Percentiles rank a stretch among this genome's conserved stretches.
These are phyloP conservation scores for Halophytophthora batemanensis DNA, from an alignment of 352 stramenopile species.

Conservation along the genomic window DNA sequence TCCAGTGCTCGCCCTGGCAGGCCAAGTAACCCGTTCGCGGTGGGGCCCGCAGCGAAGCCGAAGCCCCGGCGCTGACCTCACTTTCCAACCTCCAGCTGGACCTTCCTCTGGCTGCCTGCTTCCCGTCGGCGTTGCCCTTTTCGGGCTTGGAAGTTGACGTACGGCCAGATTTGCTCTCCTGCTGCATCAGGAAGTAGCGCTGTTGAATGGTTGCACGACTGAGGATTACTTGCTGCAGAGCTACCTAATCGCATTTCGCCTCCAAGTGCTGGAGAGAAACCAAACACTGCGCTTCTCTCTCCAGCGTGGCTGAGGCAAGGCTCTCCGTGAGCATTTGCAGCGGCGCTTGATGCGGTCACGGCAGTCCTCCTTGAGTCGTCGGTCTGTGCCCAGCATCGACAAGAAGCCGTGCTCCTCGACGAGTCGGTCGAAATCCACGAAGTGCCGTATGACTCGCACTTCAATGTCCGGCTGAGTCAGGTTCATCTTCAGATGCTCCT, in stretches of 20 bases:
- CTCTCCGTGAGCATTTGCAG: slow-evolving; percentile 7
- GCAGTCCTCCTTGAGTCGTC: slow-evolving; percentile 2
- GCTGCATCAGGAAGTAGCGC: slow-evolving; percentile 8
- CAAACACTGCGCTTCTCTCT: slow-evolving; percentile 6
- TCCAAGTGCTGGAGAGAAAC: slow-evolving; percentile 5
- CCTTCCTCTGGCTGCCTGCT: not conserved
- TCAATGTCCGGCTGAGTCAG: slow-evolving; percentile 8
- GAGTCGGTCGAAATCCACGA: slow-evolving; percentile 11
- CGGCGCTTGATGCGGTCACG: slow-evolving; percentile 11
- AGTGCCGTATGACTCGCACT: slow-evolving; percentile 8
- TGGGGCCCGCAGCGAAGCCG: not conserved
- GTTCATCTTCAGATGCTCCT: slow-evolving; percentile 14
- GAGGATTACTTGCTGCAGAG: slow-evolving; percentile 6
- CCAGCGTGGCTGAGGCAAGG: slow-evolving; percentile 6
- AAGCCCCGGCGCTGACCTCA: slow-evolving; percentile 2
- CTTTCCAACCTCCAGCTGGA: not conserved
- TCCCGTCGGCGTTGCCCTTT: slow-evolving; percentile 3
- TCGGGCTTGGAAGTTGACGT: not conserved
- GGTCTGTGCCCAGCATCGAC: slow-evolving; percentile 6
- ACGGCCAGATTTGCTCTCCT: slow-evolving; percentile 7
- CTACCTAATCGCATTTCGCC: slow-evolving; percentile 6
- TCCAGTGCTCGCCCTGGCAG: slow-evolving; percentile 7
- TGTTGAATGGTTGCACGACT: slow-evolving; percentile 8
- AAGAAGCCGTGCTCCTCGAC: slow-evolving; percentile 15
- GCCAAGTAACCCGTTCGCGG: slow-evolving; percentile 8